phyloP scores from a whole-genome alignment of 2,329 filamentous ascomycete genomes.

The Fusarium sp. region DNA sequence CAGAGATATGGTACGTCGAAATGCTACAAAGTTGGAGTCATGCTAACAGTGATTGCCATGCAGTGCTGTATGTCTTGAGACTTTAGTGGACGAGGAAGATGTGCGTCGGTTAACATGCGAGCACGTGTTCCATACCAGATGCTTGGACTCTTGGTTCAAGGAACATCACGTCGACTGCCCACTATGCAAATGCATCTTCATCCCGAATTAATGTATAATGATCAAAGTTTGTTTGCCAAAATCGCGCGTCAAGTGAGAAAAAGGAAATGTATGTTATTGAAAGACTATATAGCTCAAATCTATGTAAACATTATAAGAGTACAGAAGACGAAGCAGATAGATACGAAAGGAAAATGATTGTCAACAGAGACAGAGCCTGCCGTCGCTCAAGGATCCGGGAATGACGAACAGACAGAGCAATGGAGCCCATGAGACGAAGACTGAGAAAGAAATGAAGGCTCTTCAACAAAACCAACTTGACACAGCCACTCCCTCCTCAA shows the following conservation, averaged over 20 bases:
- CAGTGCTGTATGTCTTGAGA: neutral
- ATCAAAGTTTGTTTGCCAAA: neutral
- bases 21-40: rapidly evolving
- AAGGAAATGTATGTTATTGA: neutral
- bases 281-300: neutral
- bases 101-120: neutral
- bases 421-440: rapidly evolving
- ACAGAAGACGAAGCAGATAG: neutral
- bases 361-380: neutral
- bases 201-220: neutral
- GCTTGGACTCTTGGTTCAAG: neutral
- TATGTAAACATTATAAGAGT: neutral
- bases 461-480: neutral
- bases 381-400: rapidly evolving
- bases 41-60: rapidly evolving
- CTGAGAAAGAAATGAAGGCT: neutral
- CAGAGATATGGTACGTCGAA: constrained; percentile 3
- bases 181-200: constrained; percentile 7
- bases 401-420: neutral
- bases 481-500: neutral
- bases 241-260: neutral
- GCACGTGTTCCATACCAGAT: constrained; percentile 1
- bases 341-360: neutral
- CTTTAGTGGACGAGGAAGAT: neutral
- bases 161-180: neutral